phyloP scores from a whole-genome alignment of 2,329 filamentous ascomycete species.

The Thelonectria blattea region DNA sequence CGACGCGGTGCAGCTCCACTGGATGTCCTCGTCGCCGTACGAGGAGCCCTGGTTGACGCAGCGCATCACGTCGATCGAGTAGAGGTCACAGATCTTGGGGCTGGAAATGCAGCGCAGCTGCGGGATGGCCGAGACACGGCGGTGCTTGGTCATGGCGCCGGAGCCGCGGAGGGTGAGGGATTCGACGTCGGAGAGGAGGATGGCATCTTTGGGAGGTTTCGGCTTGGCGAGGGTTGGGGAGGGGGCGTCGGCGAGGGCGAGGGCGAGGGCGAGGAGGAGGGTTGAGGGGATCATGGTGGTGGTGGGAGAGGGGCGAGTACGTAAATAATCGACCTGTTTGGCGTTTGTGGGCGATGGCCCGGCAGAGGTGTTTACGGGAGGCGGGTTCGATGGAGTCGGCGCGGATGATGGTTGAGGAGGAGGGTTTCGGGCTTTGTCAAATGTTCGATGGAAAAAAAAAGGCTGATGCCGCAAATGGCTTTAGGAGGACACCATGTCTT shows the following conservation, averaged over 20 bases:
- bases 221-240: no score
- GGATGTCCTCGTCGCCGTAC: conserved; percentile 80
- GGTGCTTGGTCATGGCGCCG: conserved; percentile 70
- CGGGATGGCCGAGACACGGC: conserved; percentile 77
- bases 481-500: not conserved
- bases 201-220: conserved; percentile 54
- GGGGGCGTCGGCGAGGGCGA: conserved; percentile 37
- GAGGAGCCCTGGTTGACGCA: conserved; percentile 85
- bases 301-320: not conserved
- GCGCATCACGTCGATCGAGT: conserved; percentile 81
- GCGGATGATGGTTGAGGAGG: no score
- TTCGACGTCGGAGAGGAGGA: conserved; percentile 69
- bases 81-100: conserved; percentile 67
- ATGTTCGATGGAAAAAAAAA: no score
- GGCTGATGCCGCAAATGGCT: not conserved
- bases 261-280: conserved; percentile 27
- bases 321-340: not conserved
- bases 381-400: no score
- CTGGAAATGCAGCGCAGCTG: conserved; percentile 80
- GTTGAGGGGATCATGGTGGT: conserved; percentile 39
- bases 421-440: no score
- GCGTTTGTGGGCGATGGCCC: no score
- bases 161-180: conserved; percentile 77
- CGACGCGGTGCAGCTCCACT: conserved; percentile 83
- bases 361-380: no score